Evolutionary conservation across 2,329 filamentous ascomycete species (phyloP), one percentile per base, ranked within the genome.

Genomic region (Cytospora piceicola): DNA sequence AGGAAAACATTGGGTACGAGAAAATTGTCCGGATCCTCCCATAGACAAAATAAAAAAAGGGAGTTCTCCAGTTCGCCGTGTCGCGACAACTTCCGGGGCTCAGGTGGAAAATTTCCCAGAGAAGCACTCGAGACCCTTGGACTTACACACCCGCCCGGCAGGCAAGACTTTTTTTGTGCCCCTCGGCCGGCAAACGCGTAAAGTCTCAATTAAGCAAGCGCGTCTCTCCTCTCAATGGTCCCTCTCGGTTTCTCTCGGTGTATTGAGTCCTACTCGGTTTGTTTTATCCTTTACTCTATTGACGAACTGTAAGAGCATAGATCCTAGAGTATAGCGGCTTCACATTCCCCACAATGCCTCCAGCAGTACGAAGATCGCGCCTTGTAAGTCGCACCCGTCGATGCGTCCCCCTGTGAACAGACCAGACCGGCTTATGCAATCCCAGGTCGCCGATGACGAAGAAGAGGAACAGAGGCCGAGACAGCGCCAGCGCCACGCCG

Each of bases 381-480:
- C 24, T 55, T 54, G 66, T 68, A n/a, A 68, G 66, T 36, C 20
- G 32, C n/a, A 36, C 20, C 36, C 24, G 14, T 29, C 32, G n/a
- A 36, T 39, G 46, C 59, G 32, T 49, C 14, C 17, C 30, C n/a
- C 17, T 20, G 11, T 17, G 46, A 29, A 14, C 27, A 29, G 30
- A 17, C 14, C 32, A 29, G 30, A n/a, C 20, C 27, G 58, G 42
- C 63, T 66, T 58, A 66, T 51, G 8, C 39, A 6, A 27, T 15
- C 14, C 11, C 27, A 66, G 67, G 56, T 60, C 14, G 61, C 22
- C 20, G 65, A 67, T 75, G 7, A 81, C 79, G 0, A 79, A 79
- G 61, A 81, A 83, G 64, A 77, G 75, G 20, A 77, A 81, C 34
- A 80, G 77, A 30, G 77, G 78, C 34, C 83, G 81, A 69, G 74